Conservation (phyloP, 2,329 filamentous ascomycete species). For the Aspergillus sp. region DNA sequence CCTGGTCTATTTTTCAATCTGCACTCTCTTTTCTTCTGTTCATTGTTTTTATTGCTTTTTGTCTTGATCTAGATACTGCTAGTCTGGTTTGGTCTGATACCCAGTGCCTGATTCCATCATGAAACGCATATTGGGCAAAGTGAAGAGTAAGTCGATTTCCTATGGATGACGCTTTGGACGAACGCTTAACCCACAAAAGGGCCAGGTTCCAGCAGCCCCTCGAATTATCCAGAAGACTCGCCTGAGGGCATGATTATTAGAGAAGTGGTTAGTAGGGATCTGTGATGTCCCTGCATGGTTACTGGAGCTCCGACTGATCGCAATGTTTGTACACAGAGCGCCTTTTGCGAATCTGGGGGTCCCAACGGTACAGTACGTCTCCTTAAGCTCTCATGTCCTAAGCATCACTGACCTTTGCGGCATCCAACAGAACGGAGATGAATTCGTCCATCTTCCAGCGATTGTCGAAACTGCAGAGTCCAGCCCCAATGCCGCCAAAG, state of each 20-base stretch:
- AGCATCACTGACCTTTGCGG: background rate
- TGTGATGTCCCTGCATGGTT: background rate
- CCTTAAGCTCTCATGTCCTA: background rate
- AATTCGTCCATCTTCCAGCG: slow-evolving; percentile 84
- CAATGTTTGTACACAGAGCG: slow-evolving; percentile 49
- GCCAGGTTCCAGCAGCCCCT: slow-evolving; percentile 19
- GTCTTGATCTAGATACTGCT: too few relatives aligned
- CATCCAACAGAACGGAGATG: slow-evolving; percentile 61
- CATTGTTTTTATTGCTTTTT: too few relatives aligned
- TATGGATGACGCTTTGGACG: background rate
- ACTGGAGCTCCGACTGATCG: slow-evolving; percentile 3
- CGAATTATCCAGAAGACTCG: slow-evolving; percentile 28
- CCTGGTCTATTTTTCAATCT: too few relatives aligned
- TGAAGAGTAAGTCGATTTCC: slow-evolving; percentile 29
- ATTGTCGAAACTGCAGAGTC: slow-evolving; percentile 96
- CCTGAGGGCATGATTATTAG: slow-evolving; percentile 35
- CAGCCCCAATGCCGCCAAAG: slow-evolving; percentile 76
- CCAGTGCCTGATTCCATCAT: slow-evolving; percentile 11
- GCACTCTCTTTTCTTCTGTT: too few relatives aligned
- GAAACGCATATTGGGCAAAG: slow-evolving; percentile 32
- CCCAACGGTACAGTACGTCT: slow-evolving; percentile 50
- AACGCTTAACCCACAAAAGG: too few relatives aligned
- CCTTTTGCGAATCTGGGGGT: slow-evolving; percentile 71
- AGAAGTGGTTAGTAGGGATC: slow-evolving; percentile 33
- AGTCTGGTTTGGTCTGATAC: too few relatives aligned